Base-by-base conservation (phyloP, 2,329 filamentous ascomycete species). In the Penicillium sp. region DNA sequence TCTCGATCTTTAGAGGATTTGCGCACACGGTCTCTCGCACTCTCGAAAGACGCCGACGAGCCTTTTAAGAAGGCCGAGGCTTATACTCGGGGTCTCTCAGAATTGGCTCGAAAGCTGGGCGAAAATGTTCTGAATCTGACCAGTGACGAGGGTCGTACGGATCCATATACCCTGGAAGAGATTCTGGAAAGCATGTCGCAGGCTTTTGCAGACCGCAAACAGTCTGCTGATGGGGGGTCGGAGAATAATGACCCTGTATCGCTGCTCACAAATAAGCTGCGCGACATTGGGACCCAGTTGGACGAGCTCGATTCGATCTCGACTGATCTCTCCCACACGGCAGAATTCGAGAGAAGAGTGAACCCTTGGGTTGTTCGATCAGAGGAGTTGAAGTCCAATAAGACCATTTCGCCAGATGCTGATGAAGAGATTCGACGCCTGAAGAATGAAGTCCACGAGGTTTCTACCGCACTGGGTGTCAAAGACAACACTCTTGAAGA, bases 401-500 rank as follows among this genome's bases (percentile, higher is more conserved):
- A 93, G 74, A 84, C 82, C 20, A 81, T 89, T 31, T 86, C 89
- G 0, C 79, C 90, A 33, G 89, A 95, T 63, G 84, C 87, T 0
- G 89, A 95, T 64, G 88, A 92, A 63, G 88, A 95, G 67, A 80
- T 96, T 46, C 82, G 86, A 6, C 83, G 85, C 18, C 76, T 95
- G 49, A 89, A 86, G 61, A 88, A 91, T 46, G 86, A 92, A 58
- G 81, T 93, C 57, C 83, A 85, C 57, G 88, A 92, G 63, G 84
- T 87, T 18, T 86, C 88, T 3, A 83, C 86, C 47, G 78, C 81
- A 3, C 79, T 89, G 49, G 83, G 86, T 1, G 80, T 85, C 55
- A 84, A 86, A 54, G 89, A 95, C 57, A 88, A 91, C 66, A 84
- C 86, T 31, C 81, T 95, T 45, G 90, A 95, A 68, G 92, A 95